Evolutionary conservation across 2,329 filamentous ascomycete species (phyloP).

Genomic region (Massarina eburnea): DNA sequence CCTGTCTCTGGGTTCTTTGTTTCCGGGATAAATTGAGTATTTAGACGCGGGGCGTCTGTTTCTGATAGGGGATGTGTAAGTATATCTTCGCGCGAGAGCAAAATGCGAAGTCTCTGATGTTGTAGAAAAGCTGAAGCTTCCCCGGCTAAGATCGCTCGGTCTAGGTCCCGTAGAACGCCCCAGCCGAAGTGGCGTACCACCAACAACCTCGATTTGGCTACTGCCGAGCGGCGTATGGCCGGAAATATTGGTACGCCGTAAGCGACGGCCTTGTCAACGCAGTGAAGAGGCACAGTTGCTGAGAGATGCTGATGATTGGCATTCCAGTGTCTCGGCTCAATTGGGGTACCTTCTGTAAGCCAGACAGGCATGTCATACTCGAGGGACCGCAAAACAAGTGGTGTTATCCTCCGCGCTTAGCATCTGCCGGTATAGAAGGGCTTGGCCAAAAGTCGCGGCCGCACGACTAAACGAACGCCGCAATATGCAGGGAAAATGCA

Average conservation of each 20-base stretch:
- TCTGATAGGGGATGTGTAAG: too few species aligned
- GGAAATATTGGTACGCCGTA: not conserved
- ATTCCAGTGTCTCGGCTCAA: not conserved
- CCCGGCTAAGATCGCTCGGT: not conserved
- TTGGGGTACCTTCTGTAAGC: not conserved
- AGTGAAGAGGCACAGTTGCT: constrained; percentile 2
- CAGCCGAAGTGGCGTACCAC: not conserved
- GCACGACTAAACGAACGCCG: not conserved
- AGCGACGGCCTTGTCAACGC: constrained; percentile 1
- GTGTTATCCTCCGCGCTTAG: not conserved
- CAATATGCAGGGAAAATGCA: not conserved
- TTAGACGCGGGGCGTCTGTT: too few species aligned
- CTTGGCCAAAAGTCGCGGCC: not conserved
- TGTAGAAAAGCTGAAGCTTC: not conserved
- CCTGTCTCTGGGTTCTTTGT: not conserved
- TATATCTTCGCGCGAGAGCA: too few species aligned
- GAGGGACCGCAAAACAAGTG: not conserved
- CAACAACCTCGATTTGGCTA: not conserved
- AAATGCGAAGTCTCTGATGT: not conserved
- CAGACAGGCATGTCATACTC: not conserved
- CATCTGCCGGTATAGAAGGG: not conserved
- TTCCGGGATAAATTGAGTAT: too few species aligned
- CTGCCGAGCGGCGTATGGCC: not conserved
- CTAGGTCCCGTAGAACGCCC: not conserved
- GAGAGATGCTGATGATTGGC: not conserved